Base-by-base conservation (phyloP, 768 basidiomycete genomes). In the Russula olivacea region DNA sequence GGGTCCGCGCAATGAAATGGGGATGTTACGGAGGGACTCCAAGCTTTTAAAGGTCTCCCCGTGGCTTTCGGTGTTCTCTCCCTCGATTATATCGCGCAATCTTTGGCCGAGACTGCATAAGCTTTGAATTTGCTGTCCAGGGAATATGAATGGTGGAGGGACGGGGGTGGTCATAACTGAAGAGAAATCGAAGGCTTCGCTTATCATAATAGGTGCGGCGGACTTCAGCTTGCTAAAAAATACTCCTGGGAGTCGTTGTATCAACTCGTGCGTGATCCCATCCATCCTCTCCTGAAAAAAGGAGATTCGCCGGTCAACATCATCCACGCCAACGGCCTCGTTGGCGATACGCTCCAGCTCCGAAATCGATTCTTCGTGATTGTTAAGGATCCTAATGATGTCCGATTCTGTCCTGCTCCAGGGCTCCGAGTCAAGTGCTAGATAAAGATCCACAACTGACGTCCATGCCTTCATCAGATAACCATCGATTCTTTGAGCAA, bases 201-300 rank as follows among this genome's bases (percentile, higher is more conserved):
- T 41, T 49, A 17, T 49, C 12, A 25, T 2, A 17, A 19, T 8
- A 8, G 61, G 38, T 34, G 15, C 21, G 5, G 36, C 15, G 28
- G 2, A 14, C 21, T 21, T 50, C n/a, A 43, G 15, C 28, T 43
- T n/a, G 48, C n/a, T 17, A 30, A 61, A 56, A 19, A 7, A 50
- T 41, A 61, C 28, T 9, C 61, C 55, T 25, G 61, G 61, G 12
- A 62, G 61, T 10, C 34, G 61, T 21, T 32, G 61, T 6, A 41
- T 57, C 49, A 62, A 43, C 11, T 15, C 1, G 23, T 56, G 34
- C 9, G 61, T 61, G 17, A 30, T 19, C 3, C 34, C 38, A 19
- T 62, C 49, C 41, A 57, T 43, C 1, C 19, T 32, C 3, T 62
- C 52, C n/a, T 57, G 61, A 11, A 57, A 41, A 21, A 57, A 2